A percentile compares a stretch with the other conserved stretches of the same genome.
These are phyloP conservation scores for Ophiobolus disseminans DNA, from an alignment of 2,329 filamentous ascomycete genomes.

Conservation along the genomic window DNA sequence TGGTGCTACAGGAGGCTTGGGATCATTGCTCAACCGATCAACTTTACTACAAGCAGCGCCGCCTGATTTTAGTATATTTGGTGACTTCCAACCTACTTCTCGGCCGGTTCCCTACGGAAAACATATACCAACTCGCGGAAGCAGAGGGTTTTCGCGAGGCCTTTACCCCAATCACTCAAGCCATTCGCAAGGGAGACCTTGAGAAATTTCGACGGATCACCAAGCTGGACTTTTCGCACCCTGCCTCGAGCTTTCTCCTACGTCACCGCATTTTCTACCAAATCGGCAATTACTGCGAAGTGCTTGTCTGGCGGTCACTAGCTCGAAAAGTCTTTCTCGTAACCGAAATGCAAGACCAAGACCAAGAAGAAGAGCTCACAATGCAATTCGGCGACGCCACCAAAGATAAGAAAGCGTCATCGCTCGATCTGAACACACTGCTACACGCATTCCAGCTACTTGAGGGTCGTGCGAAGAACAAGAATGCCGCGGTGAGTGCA, in stretches of 20 bases:
- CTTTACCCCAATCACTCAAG: slow-evolving; percentile 75
- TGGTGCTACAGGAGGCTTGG: slow-evolving; percentile 81
- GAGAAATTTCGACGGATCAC: slow-evolving; percentile 74
- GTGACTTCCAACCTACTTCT: slow-evolving; percentile 83
- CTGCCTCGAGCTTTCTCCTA: slow-evolving; percentile 69
- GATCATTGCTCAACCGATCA: slow-evolving; percentile 65
- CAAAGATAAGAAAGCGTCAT: slow-evolving; percentile 51
- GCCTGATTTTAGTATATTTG: slow-evolving; percentile 81
- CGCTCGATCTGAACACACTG: slow-evolving; percentile 75
- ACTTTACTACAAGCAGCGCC: slow-evolving; percentile 70
- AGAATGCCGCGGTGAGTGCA: slow-evolving; percentile 34
- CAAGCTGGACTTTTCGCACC: slow-evolving; percentile 47
- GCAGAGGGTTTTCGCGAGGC: slow-evolving; percentile 68
- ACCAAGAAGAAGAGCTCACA: too few relatives aligned
- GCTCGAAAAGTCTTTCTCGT: slow-evolving; percentile 79
- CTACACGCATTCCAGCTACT: slow-evolving; percentile 68
- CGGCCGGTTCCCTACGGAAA: slow-evolving; percentile 77
- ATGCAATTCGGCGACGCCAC: slow-evolving; percentile 55
- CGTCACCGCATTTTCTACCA: slow-evolving; percentile 77
- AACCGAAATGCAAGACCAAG: slow-evolving; percentile 74
- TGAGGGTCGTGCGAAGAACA: slow-evolving; percentile 60
- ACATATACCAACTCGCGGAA: slow-evolving; percentile 74
- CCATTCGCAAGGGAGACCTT: slow-evolving; percentile 78
- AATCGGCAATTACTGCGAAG: slow-evolving; percentile 77
- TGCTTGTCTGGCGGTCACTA: slow-evolving; percentile 84